Conservation (phyloP, 2,329 filamentous ascomycete species). For the Geoglossum cookeanum region DNA sequence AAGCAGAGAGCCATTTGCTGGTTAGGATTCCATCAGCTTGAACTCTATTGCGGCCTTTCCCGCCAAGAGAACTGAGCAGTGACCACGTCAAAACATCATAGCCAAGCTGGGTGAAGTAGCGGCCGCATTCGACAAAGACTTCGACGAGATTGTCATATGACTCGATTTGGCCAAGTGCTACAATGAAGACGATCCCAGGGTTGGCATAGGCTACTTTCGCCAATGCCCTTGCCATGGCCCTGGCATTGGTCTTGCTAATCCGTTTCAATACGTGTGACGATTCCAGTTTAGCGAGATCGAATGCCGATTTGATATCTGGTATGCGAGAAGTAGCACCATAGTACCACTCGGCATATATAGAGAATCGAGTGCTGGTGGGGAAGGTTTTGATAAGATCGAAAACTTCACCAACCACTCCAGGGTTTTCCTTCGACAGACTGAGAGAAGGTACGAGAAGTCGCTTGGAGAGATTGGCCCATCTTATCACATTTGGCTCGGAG, state of each 20-base stretch:
- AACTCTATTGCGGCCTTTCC: constrained; percentile 35
- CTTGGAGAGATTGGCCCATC: constrained; percentile 74
- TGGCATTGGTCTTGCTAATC: constrained; percentile 70
- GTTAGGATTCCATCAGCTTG: constrained; percentile 55
- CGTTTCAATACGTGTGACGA: constrained; percentile 77
- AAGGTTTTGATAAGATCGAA: constrained; percentile 69
- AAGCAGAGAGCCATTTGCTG: constrained; percentile 76
- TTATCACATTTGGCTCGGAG: constrained; percentile 48
- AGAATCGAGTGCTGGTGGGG: constrained; percentile 58
- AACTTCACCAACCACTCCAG: constrained; percentile 66
- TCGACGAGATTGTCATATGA: constrained; percentile 90
- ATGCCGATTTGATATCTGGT: constrained; percentile 60
- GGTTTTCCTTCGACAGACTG: constrained; percentile 70
- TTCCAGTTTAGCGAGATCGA: constrained; percentile 56
- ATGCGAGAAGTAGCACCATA: constrained; percentile 56
- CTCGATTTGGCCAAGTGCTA: constrained; percentile 79
- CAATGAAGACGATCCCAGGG: constrained; percentile 77
- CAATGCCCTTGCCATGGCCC: constrained; percentile 68
- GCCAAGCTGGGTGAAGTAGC: constrained; percentile 80
- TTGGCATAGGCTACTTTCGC: constrained; percentile 86
- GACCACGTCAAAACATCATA: constrained; percentile 93
- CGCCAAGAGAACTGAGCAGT: constrained; percentile 52
- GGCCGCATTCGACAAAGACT: constrained; percentile 81
- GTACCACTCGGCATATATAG: constrained; percentile 88
- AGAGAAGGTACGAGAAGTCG: constrained; percentile 74